A percentile compares a stretch with the other conserved stretches of the same genome.
Conservation (phyloP, 352 stramenopile species). For the Phytophthora pisi region DNA sequence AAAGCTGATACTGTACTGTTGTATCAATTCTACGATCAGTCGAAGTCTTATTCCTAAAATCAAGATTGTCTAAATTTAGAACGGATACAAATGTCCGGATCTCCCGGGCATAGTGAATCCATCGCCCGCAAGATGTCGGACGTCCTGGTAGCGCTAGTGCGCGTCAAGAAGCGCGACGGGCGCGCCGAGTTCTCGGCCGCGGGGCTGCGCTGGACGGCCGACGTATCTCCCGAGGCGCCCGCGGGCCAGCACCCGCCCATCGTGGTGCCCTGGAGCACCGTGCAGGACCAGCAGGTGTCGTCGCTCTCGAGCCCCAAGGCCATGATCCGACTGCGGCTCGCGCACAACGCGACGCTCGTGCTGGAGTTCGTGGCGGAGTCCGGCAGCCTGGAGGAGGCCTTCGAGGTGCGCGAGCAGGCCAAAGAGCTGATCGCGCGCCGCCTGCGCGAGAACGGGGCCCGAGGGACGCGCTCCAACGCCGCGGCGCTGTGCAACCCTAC, state of each 20-base stretch:
- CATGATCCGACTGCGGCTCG: constrained; percentile 81
- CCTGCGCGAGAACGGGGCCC: constrained; percentile 51
- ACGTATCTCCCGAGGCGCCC: constrained; percentile 35
- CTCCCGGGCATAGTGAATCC: not conserved
- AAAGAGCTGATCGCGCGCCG: constrained; percentile 71
- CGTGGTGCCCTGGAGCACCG: constrained; percentile 65
- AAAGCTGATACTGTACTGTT: constrained; percentile 5
- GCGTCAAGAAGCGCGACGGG: constrained; percentile 85
- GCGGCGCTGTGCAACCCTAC: constrained; percentile 68
- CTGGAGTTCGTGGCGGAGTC: constrained; percentile 68
- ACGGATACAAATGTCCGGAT: not conserved
- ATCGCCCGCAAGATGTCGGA: constrained; percentile 32
- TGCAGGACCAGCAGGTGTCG: constrained; percentile 86
- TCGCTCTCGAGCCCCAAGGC: constrained; percentile 74
- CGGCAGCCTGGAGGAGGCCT: constrained; percentile 64
- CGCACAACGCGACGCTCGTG: constrained; percentile 67
- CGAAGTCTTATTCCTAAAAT: not conserved
- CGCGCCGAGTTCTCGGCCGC: constrained; percentile 62
- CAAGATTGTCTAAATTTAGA: not conserved
- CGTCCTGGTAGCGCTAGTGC: constrained; percentile 57
- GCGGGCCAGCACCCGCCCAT: constrained; percentile 42
- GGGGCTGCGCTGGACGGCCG: constrained; percentile 62
- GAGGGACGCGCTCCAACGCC: constrained; percentile 44
- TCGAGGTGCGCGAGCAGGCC: constrained; percentile 68
- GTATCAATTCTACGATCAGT: constrained; percentile 16